Evolutionary conservation across 148 eudicot genomes (phyloP).

Genomic region (Vaccinium myrtillus): DNA sequence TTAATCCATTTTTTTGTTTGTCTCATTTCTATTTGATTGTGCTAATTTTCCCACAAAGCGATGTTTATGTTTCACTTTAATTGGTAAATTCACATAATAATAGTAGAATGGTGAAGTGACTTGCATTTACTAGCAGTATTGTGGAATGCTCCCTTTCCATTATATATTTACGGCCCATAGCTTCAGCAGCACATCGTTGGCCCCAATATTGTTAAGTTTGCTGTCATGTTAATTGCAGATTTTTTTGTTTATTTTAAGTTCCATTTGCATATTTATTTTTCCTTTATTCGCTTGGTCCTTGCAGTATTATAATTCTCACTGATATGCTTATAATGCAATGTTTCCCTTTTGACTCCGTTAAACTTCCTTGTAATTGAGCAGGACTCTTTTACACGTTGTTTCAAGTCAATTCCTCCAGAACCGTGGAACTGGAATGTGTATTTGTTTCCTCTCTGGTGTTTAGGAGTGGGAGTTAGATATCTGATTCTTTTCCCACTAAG

Average conservation of each 20-base stretch:
- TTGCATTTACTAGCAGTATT: not conserved
- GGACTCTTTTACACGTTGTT: slow-evolving; percentile 99
- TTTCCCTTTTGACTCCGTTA: slow-evolving; percentile 10
- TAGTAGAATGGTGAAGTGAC: not conserved
- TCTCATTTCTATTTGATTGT: not conserved
- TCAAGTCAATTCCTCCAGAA: slow-evolving; percentile 96
- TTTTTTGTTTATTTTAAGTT: not conserved
- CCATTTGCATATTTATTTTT: not conserved
- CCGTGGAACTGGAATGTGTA: slow-evolving; percentile 99
- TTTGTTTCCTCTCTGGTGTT: slow-evolving; percentile 93
- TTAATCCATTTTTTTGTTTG: not conserved
- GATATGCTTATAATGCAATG: not conserved
- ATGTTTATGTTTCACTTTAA: not conserved
- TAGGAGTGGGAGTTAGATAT: slow-evolving; percentile 81
- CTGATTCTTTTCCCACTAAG: slow-evolving; percentile 77
- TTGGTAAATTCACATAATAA: not conserved
- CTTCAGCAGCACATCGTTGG: not conserved
- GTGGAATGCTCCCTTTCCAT: not conserved
- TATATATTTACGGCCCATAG: not conserved
- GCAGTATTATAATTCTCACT: not conserved
- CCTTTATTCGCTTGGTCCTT: not conserved
- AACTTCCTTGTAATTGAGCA: slow-evolving; percentile 32
- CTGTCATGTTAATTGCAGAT: not conserved
- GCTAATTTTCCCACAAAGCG: not conserved
- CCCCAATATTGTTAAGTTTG: not conserved